Evolutionary conservation across 768 basidiomycete species (phyloP).

Genomic region (Pulveroboletus sp.): DNA sequence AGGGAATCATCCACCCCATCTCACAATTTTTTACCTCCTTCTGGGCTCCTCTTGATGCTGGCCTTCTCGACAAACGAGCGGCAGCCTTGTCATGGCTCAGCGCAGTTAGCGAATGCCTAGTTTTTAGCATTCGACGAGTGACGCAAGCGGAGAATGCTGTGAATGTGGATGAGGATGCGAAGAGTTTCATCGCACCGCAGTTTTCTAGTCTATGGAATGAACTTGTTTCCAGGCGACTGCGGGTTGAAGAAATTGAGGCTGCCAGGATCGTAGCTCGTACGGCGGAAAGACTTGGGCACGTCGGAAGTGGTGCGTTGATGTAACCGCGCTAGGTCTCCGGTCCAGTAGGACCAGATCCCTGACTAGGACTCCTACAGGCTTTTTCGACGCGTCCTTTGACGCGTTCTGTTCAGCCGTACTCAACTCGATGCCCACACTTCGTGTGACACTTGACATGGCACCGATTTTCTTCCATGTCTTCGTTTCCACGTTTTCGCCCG

Average conservation of each 20-base stretch:
- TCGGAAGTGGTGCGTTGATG: constrained; percentile 39
- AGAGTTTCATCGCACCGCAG: constrained; percentile 42
- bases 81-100: constrained; percentile 59
- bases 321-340: constrained; percentile 26
- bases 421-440: not conserved
- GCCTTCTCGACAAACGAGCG: constrained; percentile 22
- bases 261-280: constrained; percentile 44
- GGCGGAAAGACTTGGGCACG: constrained; percentile 40
- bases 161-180: constrained; percentile 3
- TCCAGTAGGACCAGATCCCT: constrained; percentile 18
- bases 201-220: constrained; percentile 49
- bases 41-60: constrained; percentile 72
- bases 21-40: constrained; percentile 66
- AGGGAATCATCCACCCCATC: constrained; percentile 29
- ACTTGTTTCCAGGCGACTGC: constrained; percentile 41
- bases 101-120: constrained; percentile 66
- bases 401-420: constrained; percentile 30
- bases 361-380: constrained; percentile 26
- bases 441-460: constrained; percentile 29
- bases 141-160: not conserved
- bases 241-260: constrained; percentile 43
- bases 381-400: constrained; percentile 53
- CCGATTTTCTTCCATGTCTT: constrained; percentile 48
- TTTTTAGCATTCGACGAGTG: constrained; percentile 48
- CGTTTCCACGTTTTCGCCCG: constrained; percentile 32